phyloP scores from a whole-genome alignment of 768 basidiomycete genomes.

The Cystobasidium ongulense region DNA sequence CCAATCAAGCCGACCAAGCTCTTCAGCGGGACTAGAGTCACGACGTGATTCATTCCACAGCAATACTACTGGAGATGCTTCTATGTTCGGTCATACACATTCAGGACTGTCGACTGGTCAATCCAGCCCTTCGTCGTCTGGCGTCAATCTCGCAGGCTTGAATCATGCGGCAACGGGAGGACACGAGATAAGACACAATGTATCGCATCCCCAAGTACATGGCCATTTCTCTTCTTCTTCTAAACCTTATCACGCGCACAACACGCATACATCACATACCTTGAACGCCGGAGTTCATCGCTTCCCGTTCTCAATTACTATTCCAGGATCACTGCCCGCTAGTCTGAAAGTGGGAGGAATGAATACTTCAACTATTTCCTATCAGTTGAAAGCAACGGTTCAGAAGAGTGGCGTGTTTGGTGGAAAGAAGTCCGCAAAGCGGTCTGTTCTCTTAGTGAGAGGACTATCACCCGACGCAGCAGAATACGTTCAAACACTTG shows the following conservation, averaged over 20 bases:
- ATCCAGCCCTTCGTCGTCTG: neutral
- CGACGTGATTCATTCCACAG: neutral
- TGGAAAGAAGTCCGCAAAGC: slow-evolving; percentile 57
- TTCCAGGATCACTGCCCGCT: slow-evolving; percentile 78
- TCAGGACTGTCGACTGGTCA: slow-evolving; percentile 31
- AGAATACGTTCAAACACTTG: slow-evolving; percentile 91
- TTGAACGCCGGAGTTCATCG: slow-evolving; percentile 90
- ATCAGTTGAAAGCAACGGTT: slow-evolving; percentile 82
- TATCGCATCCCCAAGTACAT: neutral
- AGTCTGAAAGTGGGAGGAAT: slow-evolving; percentile 53
- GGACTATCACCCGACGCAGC: slow-evolving; percentile 71
- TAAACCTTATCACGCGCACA: slow-evolving; percentile 35
- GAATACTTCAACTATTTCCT: slow-evolving; percentile 56
- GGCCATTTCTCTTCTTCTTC: slow-evolving; percentile 4
- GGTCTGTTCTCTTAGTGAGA: slow-evolving; percentile 61
- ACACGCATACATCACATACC: slow-evolving; percentile 55
- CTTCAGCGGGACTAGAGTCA: neutral
- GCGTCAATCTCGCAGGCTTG: neutral
- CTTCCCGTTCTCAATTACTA: slow-evolving; percentile 81
- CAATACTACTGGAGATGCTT: slow-evolving; percentile 23
- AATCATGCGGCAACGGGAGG: neutral
- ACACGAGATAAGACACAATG: neutral
- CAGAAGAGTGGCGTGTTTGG: slow-evolving; percentile 61
- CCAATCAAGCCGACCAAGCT: neutral
- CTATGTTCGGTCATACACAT: neutral